Evolutionary conservation across 371 early-diverging fungal species (phyloP).

Genomic region (Circinella minor): DNA sequence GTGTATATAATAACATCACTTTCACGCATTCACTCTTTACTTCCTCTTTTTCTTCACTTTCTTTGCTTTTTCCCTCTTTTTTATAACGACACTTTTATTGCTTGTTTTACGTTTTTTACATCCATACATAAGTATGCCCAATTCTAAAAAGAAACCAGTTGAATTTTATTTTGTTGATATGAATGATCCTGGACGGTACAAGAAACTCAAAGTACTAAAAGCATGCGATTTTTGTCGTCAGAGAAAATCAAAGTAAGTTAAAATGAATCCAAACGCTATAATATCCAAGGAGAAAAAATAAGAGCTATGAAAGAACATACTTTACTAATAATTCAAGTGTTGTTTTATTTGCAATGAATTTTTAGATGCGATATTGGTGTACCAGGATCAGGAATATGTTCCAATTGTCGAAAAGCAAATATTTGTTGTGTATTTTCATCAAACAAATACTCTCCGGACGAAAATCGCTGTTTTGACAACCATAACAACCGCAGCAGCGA

Average conservation of each 20-base stretch:
- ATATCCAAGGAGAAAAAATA: neutral
- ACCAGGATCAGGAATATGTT: constrained; percentile 41
- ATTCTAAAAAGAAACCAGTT: constrained; percentile 13
- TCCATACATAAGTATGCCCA: neutral
- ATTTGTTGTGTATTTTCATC: constrained; percentile 12
- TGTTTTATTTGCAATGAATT: neutral
- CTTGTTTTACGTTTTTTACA: no score
- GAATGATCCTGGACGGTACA: constrained; percentile 45
- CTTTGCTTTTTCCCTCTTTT: neutral
- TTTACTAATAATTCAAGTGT: neutral
- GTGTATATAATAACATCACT: neutral
- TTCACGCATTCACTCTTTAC: constrained; percentile 5
- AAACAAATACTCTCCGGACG: neutral
- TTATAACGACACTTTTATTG: no score
- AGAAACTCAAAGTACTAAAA: constrained; percentile 39
- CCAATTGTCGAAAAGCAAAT: constrained; percentile 31
- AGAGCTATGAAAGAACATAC: no score
- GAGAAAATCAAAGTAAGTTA: constrained; percentile 50
- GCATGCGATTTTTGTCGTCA: constrained; percentile 49
- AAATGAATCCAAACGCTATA: neutral
- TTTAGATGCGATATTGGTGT: constrained; percentile 40
- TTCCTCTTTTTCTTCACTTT: neutral
- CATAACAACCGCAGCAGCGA: neutral
- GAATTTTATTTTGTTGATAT: constrained; percentile 46
- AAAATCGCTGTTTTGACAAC: neutral